A percentile compares a stretch with the other conserved stretches of the same genome.
Evolutionary conservation across 352 stramenopile species (phyloP).

Genomic region (Globisporangium iwayamae): DNA sequence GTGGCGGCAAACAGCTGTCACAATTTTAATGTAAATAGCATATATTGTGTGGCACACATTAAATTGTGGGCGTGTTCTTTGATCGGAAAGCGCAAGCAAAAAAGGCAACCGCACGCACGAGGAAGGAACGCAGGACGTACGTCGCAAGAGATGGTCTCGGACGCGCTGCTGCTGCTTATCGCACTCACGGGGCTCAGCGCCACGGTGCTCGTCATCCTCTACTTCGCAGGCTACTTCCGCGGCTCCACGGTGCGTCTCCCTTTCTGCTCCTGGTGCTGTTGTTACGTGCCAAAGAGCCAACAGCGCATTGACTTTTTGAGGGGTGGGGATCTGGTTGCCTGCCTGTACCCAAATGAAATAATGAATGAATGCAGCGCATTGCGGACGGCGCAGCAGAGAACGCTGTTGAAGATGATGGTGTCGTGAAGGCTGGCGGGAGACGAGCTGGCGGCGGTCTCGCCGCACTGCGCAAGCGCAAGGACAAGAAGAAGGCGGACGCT

Average conservation of each 20-base stretch:
- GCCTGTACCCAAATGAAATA: background rate
- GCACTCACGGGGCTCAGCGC: slow-evolving; percentile 44
- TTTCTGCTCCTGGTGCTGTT: background rate
- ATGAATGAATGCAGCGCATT: slow-evolving; percentile 17
- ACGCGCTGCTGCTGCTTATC: slow-evolving; percentile 50
- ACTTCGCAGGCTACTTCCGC: slow-evolving; percentile 62
- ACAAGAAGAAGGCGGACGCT: slow-evolving; percentile 42
- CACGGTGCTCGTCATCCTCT: slow-evolving; percentile 56
- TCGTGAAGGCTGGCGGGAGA: slow-evolving; percentile 34
- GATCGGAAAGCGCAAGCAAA: too few species aligned
- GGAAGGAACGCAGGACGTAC: too few species aligned
- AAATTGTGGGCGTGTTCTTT: too few species aligned
- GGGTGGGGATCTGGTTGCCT: background rate
- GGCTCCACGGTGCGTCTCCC: slow-evolving; percentile 26
- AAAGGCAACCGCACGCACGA: too few species aligned
- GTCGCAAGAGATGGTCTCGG: slow-evolving; percentile 37
- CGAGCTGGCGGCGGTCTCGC: slow-evolving; percentile 41
- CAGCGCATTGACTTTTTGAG: background rate
- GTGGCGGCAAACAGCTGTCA: too few species aligned
- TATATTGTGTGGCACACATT: too few species aligned
- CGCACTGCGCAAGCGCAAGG: slow-evolving; percentile 61
- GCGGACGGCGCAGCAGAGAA: slow-evolving; percentile 21
- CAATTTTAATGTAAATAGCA: too few species aligned
- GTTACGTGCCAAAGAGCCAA: background rate
- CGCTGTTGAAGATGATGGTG: slow-evolving; percentile 22